Percentiles rank a stretch among this genome's conserved stretches.
Conservation (phyloP, 2,329 filamentous ascomycete species). For the Penicillium psychrosexuale region DNA sequence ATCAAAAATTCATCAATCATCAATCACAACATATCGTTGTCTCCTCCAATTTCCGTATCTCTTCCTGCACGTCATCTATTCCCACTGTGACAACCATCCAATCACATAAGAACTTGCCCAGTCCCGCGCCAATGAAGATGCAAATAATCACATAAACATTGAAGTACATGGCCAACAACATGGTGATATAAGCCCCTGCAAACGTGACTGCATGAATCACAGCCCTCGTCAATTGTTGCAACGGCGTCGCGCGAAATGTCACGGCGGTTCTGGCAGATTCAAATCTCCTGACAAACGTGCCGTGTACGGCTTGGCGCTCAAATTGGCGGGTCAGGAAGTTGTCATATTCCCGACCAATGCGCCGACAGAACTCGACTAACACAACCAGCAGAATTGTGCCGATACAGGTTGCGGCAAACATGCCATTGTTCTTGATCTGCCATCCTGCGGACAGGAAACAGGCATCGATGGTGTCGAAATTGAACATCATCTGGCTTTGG, state of each 20-base stretch:
- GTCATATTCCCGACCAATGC: slow-evolving; percentile 18
- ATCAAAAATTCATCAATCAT: neutral
- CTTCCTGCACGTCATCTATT: slow-evolving; percentile 8
- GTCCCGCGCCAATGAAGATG: slow-evolving; percentile 18
- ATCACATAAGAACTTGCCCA: slow-evolving; percentile 23
- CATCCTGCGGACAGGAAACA: slow-evolving; percentile 24
- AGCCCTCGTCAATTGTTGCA: slow-evolving; percentile 16
- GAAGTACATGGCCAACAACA: slow-evolving; percentile 22
- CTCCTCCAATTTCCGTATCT: slow-evolving; percentile 15
- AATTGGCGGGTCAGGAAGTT: slow-evolving; percentile 19
- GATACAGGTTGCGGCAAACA: slow-evolving; percentile 20
- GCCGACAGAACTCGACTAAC: slow-evolving; percentile 15
- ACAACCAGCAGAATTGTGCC: slow-evolving; percentile 17
- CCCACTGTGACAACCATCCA: slow-evolving; percentile 21
- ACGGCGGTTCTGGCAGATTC: slow-evolving; percentile 1
- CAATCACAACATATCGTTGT: slow-evolving; percentile 21
- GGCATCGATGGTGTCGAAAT: slow-evolving; percentile 30
- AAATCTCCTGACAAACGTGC: slow-evolving; percentile 9
- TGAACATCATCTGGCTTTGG: slow-evolving; percentile 28
- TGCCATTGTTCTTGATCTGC: slow-evolving; percentile 21
- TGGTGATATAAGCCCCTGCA: slow-evolving; percentile 19
- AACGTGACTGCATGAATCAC: slow-evolving; percentile 19
- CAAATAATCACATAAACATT: slow-evolving; percentile 22
- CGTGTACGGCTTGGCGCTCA: slow-evolving; percentile 20
- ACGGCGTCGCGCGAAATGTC: slow-evolving; percentile 16